These are phyloP conservation scores for Acmispon strigosus DNA, from an alignment of 306 rosid genomes.

Conservation along the genomic window DNA sequence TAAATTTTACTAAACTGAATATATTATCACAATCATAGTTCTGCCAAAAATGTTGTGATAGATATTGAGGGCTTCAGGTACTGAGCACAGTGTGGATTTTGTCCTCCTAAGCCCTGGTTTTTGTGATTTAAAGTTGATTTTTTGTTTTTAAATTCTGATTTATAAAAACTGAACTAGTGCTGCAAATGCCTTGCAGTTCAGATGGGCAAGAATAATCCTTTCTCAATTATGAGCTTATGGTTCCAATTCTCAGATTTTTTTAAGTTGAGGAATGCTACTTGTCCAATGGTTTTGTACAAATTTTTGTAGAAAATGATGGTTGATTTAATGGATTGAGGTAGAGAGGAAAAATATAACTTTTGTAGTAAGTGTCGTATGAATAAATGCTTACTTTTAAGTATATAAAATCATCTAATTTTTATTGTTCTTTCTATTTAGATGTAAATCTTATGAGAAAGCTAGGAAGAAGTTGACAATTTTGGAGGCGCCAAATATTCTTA, in stretches of 20 bases:
- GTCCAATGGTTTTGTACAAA: no score
- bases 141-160: not conserved
- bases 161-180: not conserved
- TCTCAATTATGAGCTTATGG: not conserved
- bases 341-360: no score
- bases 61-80: not conserved
- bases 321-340: no score
- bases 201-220: not conserved
- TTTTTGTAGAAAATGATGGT: no score
- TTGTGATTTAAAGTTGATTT: not conserved
- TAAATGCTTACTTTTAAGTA: not conserved
- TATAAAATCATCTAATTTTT: conserved; percentile 4
- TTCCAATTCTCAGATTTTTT: not conserved
- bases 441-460: conserved; percentile 74
- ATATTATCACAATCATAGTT: not conserved
- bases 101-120: not conserved
- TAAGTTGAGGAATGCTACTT: no score
- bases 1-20: not conserved
- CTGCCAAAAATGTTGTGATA: not conserved
- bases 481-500: conserved; percentile 80
- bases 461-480: conserved; percentile 63
- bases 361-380: no score
- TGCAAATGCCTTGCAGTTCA: not conserved
- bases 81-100: not conserved
- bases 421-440: conserved; percentile 30